Evolutionary conservation across 2,329 filamentous ascomycete species (phyloP).

Genomic region (Colletotrichum sp.): DNA sequence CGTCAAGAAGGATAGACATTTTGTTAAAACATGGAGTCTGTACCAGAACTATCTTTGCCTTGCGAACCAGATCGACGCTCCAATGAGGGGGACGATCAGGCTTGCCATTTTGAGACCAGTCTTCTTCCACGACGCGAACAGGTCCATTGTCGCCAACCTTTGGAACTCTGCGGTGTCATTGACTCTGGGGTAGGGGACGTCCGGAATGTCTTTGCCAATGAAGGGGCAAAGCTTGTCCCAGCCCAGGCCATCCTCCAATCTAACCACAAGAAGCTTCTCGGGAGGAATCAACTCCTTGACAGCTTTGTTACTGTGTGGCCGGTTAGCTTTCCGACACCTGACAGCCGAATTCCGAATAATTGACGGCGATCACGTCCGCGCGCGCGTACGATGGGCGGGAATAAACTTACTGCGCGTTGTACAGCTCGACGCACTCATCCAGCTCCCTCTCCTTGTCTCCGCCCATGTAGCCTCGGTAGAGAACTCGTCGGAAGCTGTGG

Average conservation of each 20-base stretch:
- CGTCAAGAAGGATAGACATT: background rate
- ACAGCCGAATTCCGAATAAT: background rate
- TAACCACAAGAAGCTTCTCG: slow-evolving; percentile 31
- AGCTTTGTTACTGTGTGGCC: slow-evolving; percentile 24
- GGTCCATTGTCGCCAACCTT: slow-evolving; percentile 15
- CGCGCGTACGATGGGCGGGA: background rate
- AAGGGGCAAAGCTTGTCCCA: slow-evolving; percentile 40
- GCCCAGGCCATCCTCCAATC: slow-evolving; percentile 36
- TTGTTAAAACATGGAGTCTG: background rate
- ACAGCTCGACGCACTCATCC: background rate
- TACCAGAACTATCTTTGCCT: background rate
- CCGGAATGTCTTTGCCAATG: slow-evolving; percentile 32
- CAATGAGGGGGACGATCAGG: background rate
- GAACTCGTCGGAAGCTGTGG: background rate
- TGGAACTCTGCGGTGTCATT: slow-evolving; percentile 32
- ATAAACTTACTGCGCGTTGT: background rate
- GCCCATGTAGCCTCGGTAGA: background rate
- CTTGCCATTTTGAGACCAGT: background rate
- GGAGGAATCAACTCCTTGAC: slow-evolving; percentile 28
- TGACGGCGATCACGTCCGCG: background rate
- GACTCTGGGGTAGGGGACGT: slow-evolving; percentile 30
- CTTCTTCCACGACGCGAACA: background rate
- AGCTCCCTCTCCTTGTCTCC: background rate
- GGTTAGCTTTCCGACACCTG: background rate
- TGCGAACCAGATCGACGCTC: background rate